Base-by-base conservation (phyloP, 2,329 filamentous ascomycete species). In the Stagonosporopsis cucurbitacearum region DNA sequence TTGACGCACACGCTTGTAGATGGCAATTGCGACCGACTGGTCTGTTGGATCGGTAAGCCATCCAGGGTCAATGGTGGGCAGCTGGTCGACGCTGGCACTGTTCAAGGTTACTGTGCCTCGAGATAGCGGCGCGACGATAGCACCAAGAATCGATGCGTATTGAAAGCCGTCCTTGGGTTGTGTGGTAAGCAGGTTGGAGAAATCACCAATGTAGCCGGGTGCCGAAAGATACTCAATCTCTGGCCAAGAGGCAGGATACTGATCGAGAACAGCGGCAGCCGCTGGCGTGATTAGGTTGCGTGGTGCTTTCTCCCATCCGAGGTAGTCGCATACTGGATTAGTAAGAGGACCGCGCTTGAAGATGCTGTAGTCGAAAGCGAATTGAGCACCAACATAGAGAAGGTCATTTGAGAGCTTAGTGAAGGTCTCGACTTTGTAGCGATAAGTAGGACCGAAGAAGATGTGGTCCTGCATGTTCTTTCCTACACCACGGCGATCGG, bases 51-150 rank as follows among this genome's bases (percentile, higher is more conserved):
- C 49, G 3, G 69, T 72, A 12, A 68, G 33, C 48, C 48, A 51
- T 12, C 17, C 17, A 1, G 40, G 48, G 17, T 44, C 23, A 40
- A 51, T 32, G n/a, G 19, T 9, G 0, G 77, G 77, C 0, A 59
- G 50, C 19, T 65, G 66, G 0, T 46, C 19, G 1, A 66, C 70
- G 36, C 72, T 61, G 13, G 66, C 47, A 8, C 62, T 70, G 0
- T 53, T n/a, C 22, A 78, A 69, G 0, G 69, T 71, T n/a, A 79
- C 64, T 22, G 59, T 71, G 3, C 76, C 76, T 1, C 73, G 69
- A 2, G 71, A 75, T 1, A 73, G 52, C 0, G 77, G 72, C 0
- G 73, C 63, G 9, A 74, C 59, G 3, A 78, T 53, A 0, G 69
- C 63, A 11, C 54, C 68, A 0, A 67, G 41, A 25, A 77, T 70